phyloP scores from a whole-genome alignment of 1,139 yeast species.

The Saccharomyces pastorianus region DNA sequence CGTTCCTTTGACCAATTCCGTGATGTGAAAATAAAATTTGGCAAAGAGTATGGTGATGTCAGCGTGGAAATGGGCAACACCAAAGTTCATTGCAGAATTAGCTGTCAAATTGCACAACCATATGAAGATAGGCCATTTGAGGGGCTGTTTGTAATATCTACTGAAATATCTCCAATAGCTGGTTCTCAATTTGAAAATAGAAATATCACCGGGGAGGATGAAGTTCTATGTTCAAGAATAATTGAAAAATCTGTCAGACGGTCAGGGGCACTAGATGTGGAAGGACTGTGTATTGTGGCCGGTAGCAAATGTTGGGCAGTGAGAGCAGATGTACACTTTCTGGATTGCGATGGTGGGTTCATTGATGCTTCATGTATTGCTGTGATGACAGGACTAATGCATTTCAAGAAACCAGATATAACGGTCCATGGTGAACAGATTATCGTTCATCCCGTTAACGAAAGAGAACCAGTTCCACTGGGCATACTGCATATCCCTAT shows the following conservation, averaged over 20 bases:
- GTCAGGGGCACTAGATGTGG: constrained; percentile 84
- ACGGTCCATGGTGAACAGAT: constrained; percentile 67
- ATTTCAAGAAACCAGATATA: constrained; percentile 77
- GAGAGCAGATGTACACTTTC: constrained; percentile 80
- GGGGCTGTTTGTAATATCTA: constrained; percentile 74
- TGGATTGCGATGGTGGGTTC: constrained; percentile 86
- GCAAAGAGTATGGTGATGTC: constrained; percentile 72
- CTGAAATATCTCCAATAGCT: constrained; percentile 87
- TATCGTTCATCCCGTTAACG: constrained; percentile 60
- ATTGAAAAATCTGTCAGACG: constrained; percentile 87
- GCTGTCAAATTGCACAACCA: constrained; percentile 75
- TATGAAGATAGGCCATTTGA: constrained; percentile 91
- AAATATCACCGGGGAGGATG: constrained; percentile 62
- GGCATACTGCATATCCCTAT: constrained; percentile 84
- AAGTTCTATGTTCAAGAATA: constrained; percentile 65
- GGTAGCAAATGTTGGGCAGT: constrained; percentile 88
- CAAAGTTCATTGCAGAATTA: constrained; percentile 64
- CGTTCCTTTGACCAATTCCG: constrained; percentile 58
- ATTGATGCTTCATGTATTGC: constrained; percentile 88
- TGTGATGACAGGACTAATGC: constrained; percentile 77
- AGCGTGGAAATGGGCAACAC: constrained; percentile 72
- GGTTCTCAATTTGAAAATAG: constrained; percentile 72
- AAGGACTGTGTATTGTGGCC: constrained; percentile 81
- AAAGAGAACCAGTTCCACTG: constrained; percentile 79
- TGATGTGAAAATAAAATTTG: constrained; percentile 52